These are phyloP conservation scores for Cadophora sp. DNA, from an alignment of 2,329 filamentous ascomycete species.

Conservation along the genomic window DNA sequence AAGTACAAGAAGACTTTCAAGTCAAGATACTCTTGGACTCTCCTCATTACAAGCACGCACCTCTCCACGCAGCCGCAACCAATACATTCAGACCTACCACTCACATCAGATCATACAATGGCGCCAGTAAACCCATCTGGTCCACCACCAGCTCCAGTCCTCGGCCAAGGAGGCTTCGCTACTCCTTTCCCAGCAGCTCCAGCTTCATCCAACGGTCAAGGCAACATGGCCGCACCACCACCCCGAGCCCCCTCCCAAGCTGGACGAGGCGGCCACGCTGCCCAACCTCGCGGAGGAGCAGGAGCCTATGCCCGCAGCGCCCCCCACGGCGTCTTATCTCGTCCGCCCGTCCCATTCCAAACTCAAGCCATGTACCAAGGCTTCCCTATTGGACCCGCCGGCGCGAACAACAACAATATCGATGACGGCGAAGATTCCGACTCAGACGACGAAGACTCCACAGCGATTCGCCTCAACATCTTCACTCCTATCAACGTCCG, in stretches of 20 bases:
- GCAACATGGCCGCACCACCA: not conserved
- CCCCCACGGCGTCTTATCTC: not conserved
- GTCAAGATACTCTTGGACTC: not conserved
- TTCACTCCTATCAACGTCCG: slow-evolving; percentile 54
- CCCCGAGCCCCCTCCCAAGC: not conserved
- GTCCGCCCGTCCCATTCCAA: not conserved
- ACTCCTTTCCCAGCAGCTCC: not conserved
- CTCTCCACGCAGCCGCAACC: not conserved
- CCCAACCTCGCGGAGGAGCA: not conserved
- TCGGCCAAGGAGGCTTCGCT: slow-evolving; percentile 13
- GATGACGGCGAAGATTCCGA: slow-evolving; percentile 30
- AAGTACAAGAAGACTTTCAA: not conserved
- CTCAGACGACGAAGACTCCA: slow-evolving; percentile 36
- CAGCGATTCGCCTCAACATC: slow-evolving; percentile 55
- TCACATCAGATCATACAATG: not conserved
- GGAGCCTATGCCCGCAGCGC: not conserved
- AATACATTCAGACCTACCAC: no score
- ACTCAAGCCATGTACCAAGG: not conserved
- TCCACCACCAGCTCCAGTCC: slow-evolving; percentile 13
- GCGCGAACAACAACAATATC: slow-evolving; percentile 11
- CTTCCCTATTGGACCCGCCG: not conserved
- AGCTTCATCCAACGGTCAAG: not conserved
- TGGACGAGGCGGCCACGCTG: not conserved
- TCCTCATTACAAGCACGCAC: not conserved
- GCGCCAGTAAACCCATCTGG: slow-evolving; percentile 13